Percentiles rank a stretch among this genome's conserved stretches.
These are phyloP conservation scores for Aspergillus sp. DNA, from an alignment of 2,329 filamentous ascomycete species.

Conservation along the genomic window DNA sequence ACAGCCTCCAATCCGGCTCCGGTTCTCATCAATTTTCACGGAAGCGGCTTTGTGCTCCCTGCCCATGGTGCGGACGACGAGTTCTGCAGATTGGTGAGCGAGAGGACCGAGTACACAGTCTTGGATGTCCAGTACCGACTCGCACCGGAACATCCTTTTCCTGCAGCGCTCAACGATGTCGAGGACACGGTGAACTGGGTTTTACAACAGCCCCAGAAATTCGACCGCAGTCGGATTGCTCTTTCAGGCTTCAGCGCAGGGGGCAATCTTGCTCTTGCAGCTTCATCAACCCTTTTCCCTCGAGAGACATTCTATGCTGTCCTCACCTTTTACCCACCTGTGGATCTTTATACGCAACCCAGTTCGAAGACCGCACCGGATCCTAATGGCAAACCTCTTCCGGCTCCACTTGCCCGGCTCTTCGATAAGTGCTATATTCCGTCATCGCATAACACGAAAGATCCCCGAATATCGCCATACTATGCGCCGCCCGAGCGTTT, in stretches of 20 bases:
- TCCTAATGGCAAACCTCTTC: slow-evolving; percentile 26
- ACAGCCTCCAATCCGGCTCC: slow-evolving; percentile 27
- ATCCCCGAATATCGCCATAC: slow-evolving; percentile 39
- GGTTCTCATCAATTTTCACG: slow-evolving; percentile 41
- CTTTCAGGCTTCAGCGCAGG: slow-evolving; percentile 52
- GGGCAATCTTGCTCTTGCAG: slow-evolving; percentile 44
- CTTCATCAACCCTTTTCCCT: slow-evolving; percentile 34
- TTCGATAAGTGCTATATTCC: slow-evolving; percentile 38
- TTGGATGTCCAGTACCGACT: slow-evolving; percentile 47
- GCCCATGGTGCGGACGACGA: slow-evolving; percentile 37
- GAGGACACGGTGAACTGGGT: slow-evolving; percentile 45
- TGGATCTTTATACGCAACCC: slow-evolving; percentile 30
- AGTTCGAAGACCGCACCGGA: slow-evolving; percentile 30
- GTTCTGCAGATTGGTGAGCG: slow-evolving; percentile 34
- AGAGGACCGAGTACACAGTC: slow-evolving; percentile 36
- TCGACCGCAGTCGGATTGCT: slow-evolving; percentile 38
- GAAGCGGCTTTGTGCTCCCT: slow-evolving; percentile 40
- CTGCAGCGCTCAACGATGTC: slow-evolving; percentile 46
- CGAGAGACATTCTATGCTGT: slow-evolving; percentile 37
- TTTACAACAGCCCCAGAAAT: slow-evolving; percentile 37
- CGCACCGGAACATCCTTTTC: slow-evolving; percentile 47
- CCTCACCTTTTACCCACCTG: slow-evolving; percentile 39
- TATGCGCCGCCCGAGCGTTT: slow-evolving; percentile 33
- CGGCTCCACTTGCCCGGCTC: slow-evolving; percentile 30
- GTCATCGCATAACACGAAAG: slow-evolving; percentile 28